Evolutionary conservation across 169 alveolate genomes (phyloP), one percentile per base, ranked within the genome.

Genomic region (Plasmodium coatneyi): DNA sequence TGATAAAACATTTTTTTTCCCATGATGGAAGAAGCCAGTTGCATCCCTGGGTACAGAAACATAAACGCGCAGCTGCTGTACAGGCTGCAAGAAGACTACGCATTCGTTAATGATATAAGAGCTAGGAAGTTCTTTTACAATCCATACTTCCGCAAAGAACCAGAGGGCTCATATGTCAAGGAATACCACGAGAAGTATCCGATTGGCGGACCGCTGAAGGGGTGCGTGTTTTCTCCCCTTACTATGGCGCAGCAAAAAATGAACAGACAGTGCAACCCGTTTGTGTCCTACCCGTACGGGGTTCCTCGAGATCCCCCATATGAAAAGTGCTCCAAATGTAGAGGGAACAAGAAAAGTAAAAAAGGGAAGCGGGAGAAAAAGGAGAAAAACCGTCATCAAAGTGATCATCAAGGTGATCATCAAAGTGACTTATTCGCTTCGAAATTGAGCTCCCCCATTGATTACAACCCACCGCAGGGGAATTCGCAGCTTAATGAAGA

Each of bases 71-170:
- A 86, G 39, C 49, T 71, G 5, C 46, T 86, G 84, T 86, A 86
- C 80, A 86, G 36, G 41, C 93, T 78, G n/a, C 93, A 86, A 74
- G 93, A 86, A 86, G 93, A 86, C 84, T 86, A 76, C 43, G 86
- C 86, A 25, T 86, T 74, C 46, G 93, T 56, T 49, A 86, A 86
- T 76, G 84, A 86, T 39, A 86, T 86, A 86, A 86, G 36, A 76
- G 93, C 93, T 34, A 86, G 80, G 49, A 49, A 49, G 71, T 86
- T 86, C 43, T 12, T 76, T 30, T 86, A 86, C 80, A 54, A 86
- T 28, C 93, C 93, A 16, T 74, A 86, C 43, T 86, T 86, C 80
- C 78, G 60, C 86, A 74, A 41, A 78, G 93, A 76, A 46, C 80
- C 34, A n/a, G 70, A 54, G 70, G 93, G 93, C 16, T 87, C 93